These are phyloP conservation scores for Rehmannia glutinosa DNA, from an alignment of 257 asterid genomes.

Conservation along the genomic window DNA sequence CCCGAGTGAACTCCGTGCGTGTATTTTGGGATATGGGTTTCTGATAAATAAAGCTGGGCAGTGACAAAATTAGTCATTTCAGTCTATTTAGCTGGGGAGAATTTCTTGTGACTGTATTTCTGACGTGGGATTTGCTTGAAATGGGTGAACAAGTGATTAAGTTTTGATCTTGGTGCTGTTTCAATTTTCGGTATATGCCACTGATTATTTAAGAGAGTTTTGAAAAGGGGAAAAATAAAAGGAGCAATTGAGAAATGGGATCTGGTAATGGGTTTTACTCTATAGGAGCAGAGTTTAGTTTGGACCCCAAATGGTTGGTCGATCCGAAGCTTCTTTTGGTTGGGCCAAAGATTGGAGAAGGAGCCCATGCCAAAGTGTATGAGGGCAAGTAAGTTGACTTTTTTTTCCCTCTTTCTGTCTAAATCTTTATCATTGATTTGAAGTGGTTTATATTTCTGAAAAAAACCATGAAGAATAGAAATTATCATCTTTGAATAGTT, in stretches of 20 bases:
- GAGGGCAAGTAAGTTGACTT: slow-evolving; percentile 82
- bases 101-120: slow-evolving; percentile 10
- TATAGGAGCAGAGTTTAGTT: slow-evolving; percentile 49
- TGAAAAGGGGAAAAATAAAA: slow-evolving; percentile 7
- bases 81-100: background rate
- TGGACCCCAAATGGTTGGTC: slow-evolving; percentile 75
- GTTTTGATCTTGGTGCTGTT: slow-evolving; percentile 34
- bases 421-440: slow-evolving; percentile 4
- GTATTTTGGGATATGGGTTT: background rate
- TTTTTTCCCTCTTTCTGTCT: slow-evolving; percentile 3
- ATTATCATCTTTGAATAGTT: too few species aligned
- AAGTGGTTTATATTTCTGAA: background rate
- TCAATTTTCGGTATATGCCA: slow-evolving; percentile 15
- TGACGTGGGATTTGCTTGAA: slow-evolving; percentile 28
- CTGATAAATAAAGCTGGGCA: slow-evolving; percentile 17
- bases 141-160: slow-evolving; percentile 15
- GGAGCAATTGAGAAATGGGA: slow-evolving; percentile 45
- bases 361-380: slow-evolving; percentile 89
- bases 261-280: slow-evolving; percentile 61
- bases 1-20: background rate
- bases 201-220: slow-evolving; percentile 20
- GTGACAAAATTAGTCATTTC: background rate
- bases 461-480: background rate
- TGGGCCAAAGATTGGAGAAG: slow-evolving; percentile 92
- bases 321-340: slow-evolving; percentile 89